A percentile compares a stretch with the other conserved stretches of the same genome.
These are phyloP conservation scores for Chrysanthemum makinoi DNA, from an alignment of 129 eudicot genomes.

Conservation along the genomic window DNA sequence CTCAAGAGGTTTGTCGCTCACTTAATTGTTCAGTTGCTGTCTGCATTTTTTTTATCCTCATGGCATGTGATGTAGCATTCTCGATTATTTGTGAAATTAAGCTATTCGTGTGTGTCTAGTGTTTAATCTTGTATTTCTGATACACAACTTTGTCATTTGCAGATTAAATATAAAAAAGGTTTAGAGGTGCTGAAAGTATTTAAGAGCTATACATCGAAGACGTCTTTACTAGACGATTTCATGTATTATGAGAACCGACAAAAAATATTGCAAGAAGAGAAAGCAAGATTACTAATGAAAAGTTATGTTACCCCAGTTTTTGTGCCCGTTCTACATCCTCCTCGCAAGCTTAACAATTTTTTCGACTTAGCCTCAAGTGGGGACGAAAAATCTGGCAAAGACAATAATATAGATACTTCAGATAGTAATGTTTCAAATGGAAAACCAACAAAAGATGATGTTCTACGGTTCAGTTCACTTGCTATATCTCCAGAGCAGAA, in stretches of 20 bases:
- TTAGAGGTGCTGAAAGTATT: slow-evolving; percentile 81
- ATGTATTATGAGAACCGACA: slow-evolving; percentile 91
- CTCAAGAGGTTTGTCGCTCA: slow-evolving; percentile 69
- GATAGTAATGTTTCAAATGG: slow-evolving; percentile 11
- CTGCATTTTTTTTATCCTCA: too few relatives aligned
- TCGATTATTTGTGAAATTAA: neutral
- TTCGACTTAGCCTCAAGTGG: slow-evolving; percentile 36
- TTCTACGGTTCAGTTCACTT: slow-evolving; percentile 43
- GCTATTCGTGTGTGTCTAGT: neutral
- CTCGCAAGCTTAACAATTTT: slow-evolving; percentile 44
- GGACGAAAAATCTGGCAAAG: slow-evolving; percentile 29
- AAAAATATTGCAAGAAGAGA: slow-evolving; percentile 72
- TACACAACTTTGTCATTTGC: slow-evolving; percentile 26
- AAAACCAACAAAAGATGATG: slow-evolving; percentile 28
- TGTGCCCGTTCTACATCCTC: slow-evolving; percentile 55
- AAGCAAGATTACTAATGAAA: slow-evolving; percentile 55
- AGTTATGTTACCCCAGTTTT: slow-evolving; percentile 47
- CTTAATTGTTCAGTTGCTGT: neutral
- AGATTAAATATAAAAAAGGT: slow-evolving; percentile 71
- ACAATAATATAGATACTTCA: slow-evolving; percentile 21
- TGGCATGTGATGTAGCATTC: too few relatives aligned
- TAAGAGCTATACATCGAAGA: slow-evolving; percentile 57
- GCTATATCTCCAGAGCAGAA: slow-evolving; percentile 35
- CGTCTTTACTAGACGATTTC: slow-evolving; percentile 85
- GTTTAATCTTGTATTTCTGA: neutral